phyloP scores from a whole-genome alignment of 805 yeast species.

The Metschnikowia koreensis region DNA sequence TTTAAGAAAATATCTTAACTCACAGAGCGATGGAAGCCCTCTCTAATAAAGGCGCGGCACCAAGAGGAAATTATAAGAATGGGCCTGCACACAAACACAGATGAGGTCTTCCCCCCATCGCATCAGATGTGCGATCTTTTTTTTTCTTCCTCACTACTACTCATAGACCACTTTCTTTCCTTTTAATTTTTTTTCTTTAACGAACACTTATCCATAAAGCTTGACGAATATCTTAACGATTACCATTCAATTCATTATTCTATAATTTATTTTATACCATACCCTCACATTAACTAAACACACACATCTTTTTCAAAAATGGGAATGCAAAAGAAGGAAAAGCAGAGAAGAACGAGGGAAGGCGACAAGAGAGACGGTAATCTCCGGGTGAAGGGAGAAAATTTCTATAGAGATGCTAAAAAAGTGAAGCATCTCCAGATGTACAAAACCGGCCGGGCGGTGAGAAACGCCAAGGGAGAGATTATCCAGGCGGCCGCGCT shows the following conservation, averaged over 20 bases:
- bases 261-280: background rate
- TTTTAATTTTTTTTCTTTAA: no score
- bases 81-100: background rate
- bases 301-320: constrained; percentile 33
- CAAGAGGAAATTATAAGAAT: background rate
- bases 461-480: constrained; percentile 84
- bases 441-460: constrained; percentile 91
- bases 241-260: background rate
- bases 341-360: constrained; percentile 79
- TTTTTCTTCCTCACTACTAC: constrained; percentile 1
- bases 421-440: constrained; percentile 85
- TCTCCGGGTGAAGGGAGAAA: constrained; percentile 92
- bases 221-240: background rate
- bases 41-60: background rate
- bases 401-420: constrained; percentile 92
- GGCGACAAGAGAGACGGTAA: constrained; percentile 84
- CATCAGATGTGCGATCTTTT: background rate
- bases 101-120: constrained; percentile 8
- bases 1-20: no score
- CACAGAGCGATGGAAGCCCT: background rate
- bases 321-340: constrained; percentile 95
- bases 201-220: background rate
- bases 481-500: constrained; percentile 82
- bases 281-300: background rate
- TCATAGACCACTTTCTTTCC: background rate